Evolutionary conservation across 2,329 filamentous ascomycete genomes (phyloP).

Genomic region (Xylariaceae sp.): DNA sequence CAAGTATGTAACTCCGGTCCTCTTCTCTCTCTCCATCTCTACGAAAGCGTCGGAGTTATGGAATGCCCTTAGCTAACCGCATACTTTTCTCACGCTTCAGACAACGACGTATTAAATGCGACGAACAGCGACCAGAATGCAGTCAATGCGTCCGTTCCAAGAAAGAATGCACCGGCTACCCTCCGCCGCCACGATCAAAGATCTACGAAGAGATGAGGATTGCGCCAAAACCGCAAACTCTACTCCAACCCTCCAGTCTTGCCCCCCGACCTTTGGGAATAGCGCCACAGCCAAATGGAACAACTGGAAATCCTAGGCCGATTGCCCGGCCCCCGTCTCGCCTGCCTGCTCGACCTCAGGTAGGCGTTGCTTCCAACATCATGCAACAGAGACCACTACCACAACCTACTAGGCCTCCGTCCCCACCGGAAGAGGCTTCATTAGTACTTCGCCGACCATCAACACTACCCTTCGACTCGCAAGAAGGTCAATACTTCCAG

Average conservation of each 20-base stretch:
- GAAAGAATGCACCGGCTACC: conserved; percentile 60
- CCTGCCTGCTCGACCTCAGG: conserved; percentile 7
- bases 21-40: not conserved
- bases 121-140: conserved; percentile 60
- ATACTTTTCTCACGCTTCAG: conserved; percentile 34
- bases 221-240: conserved; percentile 23
- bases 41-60: not conserved
- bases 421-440: conserved; percentile 31
- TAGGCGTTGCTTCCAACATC: not conserved
- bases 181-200: conserved; percentile 50
- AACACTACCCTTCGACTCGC: conserved; percentile 46
- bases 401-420: conserved; percentile 25
- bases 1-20: conserved; percentile 53
- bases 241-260: conserved; percentile 4
- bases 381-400: conserved; percentile 20
- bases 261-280: not conserved
- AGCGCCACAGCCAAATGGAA: not conserved
- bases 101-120: conserved; percentile 63
- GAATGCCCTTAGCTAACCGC: conserved; percentile 3
- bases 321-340: conserved; percentile 3
- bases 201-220: conserved; percentile 43
- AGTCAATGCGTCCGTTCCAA: conserved; percentile 58
- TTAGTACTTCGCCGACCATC: conserved; percentile 44
- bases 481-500: conserved; percentile 60
- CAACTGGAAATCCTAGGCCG: no score